Base-by-base conservation (phyloP, 495 filamentous ascomycete species). In the Podospora bellae-mahoneyi region DNA sequence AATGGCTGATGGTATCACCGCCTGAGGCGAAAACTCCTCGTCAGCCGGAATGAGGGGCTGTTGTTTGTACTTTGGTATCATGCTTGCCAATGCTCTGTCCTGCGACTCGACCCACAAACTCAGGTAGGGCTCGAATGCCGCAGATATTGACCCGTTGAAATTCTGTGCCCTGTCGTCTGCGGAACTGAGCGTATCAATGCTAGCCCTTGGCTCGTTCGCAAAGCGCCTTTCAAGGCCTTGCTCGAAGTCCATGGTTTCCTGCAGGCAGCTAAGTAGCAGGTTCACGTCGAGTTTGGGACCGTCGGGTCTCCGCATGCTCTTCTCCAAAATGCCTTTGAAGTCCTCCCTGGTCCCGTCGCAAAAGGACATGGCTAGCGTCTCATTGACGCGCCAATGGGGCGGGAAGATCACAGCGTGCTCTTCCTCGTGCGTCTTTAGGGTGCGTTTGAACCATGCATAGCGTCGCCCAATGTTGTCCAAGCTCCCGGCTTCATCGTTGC, bases 171-270 rank as follows among this genome's bases (percentile, higher is more conserved):
- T 85, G 39, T 98, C 94, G 65, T 92, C 90, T 27, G 85, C 82
- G 16, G 93, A 96, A 62, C 89, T 89, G 54, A 97, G 85, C 0
- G 94, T 98, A 75, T 98, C 95, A 48, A 96, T 93, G 53, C 94
- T 97, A n/a, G 88, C 87, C 44, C 94, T 87, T 18, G 92, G 74
- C 61, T 92, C 87, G 75, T 80, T 90, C 1, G 89, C 83, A 78
- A 98, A 98, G 16, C 92, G 87, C 48, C 88, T 84, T 74, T 99
- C 95, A 16, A 99, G 83, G 59, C 86, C 90, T 75, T 98, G 94
- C 78, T 99, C 95, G 76, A 99, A 99, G 73, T 99, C 92, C 71
- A 99, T 87, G 1, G 95, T 99, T 80, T 99, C 96, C 72, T 98
- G 94, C 63, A 99, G 81, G 73, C 95, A 97, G 16, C 91, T 92